phyloP scores from a whole-genome alignment of 176 grass and related monocot species.

The Chloris gayana region DNA sequence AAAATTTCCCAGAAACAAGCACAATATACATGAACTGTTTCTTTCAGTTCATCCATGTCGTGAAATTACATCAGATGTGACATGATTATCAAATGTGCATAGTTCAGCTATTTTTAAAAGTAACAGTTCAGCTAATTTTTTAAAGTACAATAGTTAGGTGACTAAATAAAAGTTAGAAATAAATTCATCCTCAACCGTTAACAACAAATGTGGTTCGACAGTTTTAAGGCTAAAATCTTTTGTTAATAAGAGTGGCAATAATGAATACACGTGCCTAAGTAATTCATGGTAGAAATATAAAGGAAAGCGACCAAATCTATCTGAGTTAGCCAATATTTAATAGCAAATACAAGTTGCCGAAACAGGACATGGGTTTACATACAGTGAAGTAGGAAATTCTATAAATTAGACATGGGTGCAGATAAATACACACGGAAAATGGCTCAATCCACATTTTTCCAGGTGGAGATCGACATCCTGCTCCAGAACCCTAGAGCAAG shows the following conservation, averaged over 20 bases:
- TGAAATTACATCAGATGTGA: slow-evolving; percentile 32
- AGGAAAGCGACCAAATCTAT: slow-evolving; percentile 1
- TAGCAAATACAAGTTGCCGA: not conserved
- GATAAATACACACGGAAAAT: not conserved
- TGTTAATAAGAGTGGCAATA: not conserved
- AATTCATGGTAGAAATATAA: slow-evolving; percentile 9
- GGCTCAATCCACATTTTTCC: not conserved
- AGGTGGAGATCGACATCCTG: no score
- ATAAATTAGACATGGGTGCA: not conserved
- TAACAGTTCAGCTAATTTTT: no score
- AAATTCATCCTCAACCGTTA: no score
- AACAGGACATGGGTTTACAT: not conserved
- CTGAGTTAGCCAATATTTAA: not conserved
- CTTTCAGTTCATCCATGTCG: slow-evolving; percentile 62
- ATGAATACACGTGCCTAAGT: not conserved
- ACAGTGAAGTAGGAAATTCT: not conserved
- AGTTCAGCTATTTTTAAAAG: no score
- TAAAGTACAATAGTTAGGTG: no score
- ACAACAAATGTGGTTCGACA: no score
- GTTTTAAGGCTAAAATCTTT: not conserved
- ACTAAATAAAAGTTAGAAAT: no score
- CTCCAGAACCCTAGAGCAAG: no score
- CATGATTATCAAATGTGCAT: no score
- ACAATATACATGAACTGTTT: slow-evolving; percentile 68
- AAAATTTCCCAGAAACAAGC: no score